Percentiles rank a stretch among this genome's conserved stretches.
Evolutionary conservation across 2,329 filamentous ascomycete genomes (phyloP).

Genomic region (Xylaria sp.): DNA sequence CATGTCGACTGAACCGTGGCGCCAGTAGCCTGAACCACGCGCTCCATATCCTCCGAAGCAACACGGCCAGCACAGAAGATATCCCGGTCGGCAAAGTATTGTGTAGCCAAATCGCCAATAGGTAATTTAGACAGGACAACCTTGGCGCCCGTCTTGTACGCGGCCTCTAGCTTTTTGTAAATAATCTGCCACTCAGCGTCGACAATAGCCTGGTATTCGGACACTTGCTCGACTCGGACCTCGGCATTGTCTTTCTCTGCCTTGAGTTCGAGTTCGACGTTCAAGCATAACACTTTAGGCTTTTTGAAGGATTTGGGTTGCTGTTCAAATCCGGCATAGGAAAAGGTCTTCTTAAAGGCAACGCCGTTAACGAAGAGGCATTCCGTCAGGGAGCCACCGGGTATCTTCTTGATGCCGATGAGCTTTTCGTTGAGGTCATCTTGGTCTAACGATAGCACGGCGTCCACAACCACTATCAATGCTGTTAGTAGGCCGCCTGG

Average conservation of each 20-base stretch:
- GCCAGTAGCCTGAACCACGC: slow-evolving; percentile 92
- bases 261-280: slow-evolving; percentile 98
- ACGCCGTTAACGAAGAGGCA: slow-evolving; percentile 97
- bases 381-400: slow-evolving; percentile 92
- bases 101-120: slow-evolving; percentile 95
- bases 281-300: slow-evolving; percentile 96
- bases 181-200: slow-evolving; percentile 99
- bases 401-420: slow-evolving; percentile 98
- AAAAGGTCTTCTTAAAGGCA: slow-evolving; percentile 99
- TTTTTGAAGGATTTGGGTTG: slow-evolving; percentile 95
- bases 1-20: slow-evolving; percentile 94
- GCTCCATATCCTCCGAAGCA: slow-evolving; percentile 88
- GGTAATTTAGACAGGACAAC: slow-evolving; percentile 96
- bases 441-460: slow-evolving; percentile 93
- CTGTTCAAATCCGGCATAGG: slow-evolving; percentile 98
- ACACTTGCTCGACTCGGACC: slow-evolving; percentile 96
- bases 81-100: slow-evolving; percentile 97
- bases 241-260: slow-evolving; percentile 99
- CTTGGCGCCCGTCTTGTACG: slow-evolving; percentile 93
- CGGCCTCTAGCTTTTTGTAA: slow-evolving; percentile 96
- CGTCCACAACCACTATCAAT: slow-evolving; percentile 88
- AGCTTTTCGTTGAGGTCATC: slow-evolving; percentile 97
- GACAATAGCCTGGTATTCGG: slow-evolving; percentile 98
- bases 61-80: slow-evolving; percentile 98
- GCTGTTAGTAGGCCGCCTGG: neutral